Evolutionary conservation across 83 land plant species (phyloP).

Genomic region (Picea abies): DNA sequence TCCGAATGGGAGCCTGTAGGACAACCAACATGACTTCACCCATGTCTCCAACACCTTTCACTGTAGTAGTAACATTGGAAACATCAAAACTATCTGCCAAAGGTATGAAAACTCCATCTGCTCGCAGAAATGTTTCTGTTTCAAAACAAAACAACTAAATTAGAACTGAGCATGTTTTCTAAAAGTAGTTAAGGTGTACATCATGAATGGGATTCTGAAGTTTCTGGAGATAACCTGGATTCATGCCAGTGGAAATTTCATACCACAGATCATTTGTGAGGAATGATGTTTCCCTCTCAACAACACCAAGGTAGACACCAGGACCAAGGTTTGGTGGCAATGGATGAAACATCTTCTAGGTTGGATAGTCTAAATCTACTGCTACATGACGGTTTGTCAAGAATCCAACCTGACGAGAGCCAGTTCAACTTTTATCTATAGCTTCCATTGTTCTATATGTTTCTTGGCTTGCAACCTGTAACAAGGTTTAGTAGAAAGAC

Average conservation of each 20-base stretch:
- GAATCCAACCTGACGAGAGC: conserved; percentile 75
- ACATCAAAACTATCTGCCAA: conserved; percentile 78
- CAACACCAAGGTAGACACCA: conserved; percentile 66
- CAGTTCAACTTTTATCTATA: conserved; percentile 82
- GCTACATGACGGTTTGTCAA: conserved; percentile 94
- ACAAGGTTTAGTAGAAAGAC: no score
- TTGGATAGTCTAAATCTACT: conserved; percentile 88
- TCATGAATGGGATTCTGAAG: not conserved
- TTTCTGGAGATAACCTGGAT: conserved; percentile 67
- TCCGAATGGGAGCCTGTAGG: no score
- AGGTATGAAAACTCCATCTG: conserved; percentile 94
- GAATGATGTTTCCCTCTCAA: conserved; percentile 49
- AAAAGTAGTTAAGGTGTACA: not conserved
- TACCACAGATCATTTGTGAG: conserved; percentile 94
- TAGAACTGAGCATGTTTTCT: not conserved
- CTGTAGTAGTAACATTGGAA: conserved; percentile 60
- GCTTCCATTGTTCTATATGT: conserved; percentile 93
- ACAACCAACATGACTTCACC: no score
- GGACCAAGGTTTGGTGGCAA: conserved; percentile 93
- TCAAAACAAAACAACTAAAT: not conserved
- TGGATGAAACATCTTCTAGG: conserved; percentile 88
- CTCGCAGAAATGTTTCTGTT: conserved; percentile 93
- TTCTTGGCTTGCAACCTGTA: conserved; percentile 49
- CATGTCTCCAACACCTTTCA: conserved; percentile 58
- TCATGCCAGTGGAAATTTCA: conserved; percentile 86